Conservation (phyloP, 441 rosid species). For the Adansonia madagascariensis region DNA sequence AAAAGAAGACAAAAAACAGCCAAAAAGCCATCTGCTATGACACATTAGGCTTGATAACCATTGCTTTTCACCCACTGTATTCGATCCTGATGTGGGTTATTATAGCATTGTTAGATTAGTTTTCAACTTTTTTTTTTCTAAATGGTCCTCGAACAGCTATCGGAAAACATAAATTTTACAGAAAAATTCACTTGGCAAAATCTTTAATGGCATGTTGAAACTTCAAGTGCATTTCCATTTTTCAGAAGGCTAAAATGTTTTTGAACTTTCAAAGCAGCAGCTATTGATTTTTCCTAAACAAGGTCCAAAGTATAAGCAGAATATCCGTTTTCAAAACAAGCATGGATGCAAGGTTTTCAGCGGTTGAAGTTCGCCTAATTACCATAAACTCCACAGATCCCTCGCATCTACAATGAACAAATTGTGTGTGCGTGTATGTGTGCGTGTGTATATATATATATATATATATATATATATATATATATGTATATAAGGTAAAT, state of each 20-base stretch:
- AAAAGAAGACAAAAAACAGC: not conserved
- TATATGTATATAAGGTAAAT: too few species aligned
- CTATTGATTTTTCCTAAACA: not conserved
- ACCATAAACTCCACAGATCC: not conserved
- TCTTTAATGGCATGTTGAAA: not conserved
- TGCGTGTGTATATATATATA: too few species aligned
- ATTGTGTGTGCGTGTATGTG: too few species aligned
- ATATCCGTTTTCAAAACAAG: not conserved
- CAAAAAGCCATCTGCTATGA: constrained; percentile 23
- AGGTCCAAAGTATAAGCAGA: not conserved
- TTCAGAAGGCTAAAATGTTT: not conserved
- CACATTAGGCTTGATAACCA: constrained; percentile 4
- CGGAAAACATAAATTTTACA: not conserved
- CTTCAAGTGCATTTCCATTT: not conserved
- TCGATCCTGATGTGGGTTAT: not conserved
- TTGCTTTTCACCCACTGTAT: not conserved
- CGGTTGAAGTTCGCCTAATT: not conserved
- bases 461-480: too few species aligned
- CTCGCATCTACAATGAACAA: too few species aligned
- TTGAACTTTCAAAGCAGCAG: not conserved
- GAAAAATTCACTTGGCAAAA: not conserved
- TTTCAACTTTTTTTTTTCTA: not conserved
- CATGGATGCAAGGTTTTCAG: not conserved
- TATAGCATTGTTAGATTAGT: not conserved
- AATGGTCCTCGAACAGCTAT: not conserved